Evolutionary conservation across 768 basidiomycete genomes (phyloP).

Genomic region (Cubamyces sp.): DNA sequence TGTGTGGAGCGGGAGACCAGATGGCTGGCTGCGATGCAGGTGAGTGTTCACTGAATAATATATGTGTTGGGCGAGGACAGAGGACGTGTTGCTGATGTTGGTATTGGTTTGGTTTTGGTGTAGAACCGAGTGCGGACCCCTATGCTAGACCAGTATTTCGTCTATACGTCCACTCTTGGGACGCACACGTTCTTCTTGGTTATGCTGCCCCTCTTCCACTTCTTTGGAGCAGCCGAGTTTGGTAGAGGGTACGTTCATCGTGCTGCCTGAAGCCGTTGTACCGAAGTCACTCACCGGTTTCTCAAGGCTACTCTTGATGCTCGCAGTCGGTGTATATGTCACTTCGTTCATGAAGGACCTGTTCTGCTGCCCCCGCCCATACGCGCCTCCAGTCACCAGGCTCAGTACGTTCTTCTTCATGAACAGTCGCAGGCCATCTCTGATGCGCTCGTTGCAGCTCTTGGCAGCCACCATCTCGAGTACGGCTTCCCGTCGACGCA

Average conservation of each 20-base stretch:
- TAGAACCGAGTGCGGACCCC: constrained; percentile 60
- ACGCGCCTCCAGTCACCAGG: constrained; percentile 88
- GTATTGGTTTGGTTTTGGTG: not conserved
- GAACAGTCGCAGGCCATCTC: constrained; percentile 2
- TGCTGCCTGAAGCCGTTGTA: not conserved
- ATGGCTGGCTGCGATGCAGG: constrained; percentile 72
- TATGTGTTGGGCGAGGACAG: too few species aligned
- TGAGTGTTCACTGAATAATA: too few species aligned
- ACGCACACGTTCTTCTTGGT: constrained; percentile 96
- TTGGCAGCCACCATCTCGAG: constrained; percentile 82
- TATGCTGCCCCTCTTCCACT: constrained; percentile 82
- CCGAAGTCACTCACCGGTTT: constrained; percentile 17
- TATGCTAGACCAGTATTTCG: constrained; percentile 79
- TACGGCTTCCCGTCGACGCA: constrained; percentile 98
- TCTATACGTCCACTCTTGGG: constrained; percentile 78
- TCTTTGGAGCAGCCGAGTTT: constrained; percentile 77
- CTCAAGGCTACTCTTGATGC: constrained; percentile 66
- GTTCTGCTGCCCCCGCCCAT: constrained; percentile 88
- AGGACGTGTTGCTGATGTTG: constrained; percentile 14
- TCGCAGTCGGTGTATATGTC: constrained; percentile 83
- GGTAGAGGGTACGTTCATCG: constrained; percentile 67
- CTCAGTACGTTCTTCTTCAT: constrained; percentile 53
- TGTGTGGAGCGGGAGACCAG: constrained; percentile 61
- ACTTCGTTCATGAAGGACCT: constrained; percentile 89
- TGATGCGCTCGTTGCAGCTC: constrained; percentile 47